Evolutionary conservation across 1,139 yeast genomes (phyloP).

Genomic region (Suhomyces bribrorum): DNA sequence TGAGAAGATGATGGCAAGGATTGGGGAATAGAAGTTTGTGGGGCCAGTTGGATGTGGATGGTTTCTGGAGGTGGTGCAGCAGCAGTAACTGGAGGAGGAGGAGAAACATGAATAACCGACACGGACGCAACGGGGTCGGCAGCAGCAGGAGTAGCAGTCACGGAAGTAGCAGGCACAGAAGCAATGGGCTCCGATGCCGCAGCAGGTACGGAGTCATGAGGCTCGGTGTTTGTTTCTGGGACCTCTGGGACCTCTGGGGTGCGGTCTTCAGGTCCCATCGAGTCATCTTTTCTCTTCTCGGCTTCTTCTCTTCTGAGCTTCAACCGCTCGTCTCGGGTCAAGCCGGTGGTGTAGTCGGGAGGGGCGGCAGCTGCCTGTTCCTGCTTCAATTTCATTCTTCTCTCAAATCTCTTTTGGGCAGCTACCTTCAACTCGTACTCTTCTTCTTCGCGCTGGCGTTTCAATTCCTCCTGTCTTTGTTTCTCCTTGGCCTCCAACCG

Average conservation of each 20-base stretch:
- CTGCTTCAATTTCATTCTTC: conserved; percentile 31
- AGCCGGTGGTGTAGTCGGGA: conserved; percentile 26
- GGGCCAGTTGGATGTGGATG: too few relatives aligned
- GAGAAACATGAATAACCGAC: too few relatives aligned
- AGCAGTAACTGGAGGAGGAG: too few relatives aligned
- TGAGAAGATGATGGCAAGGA: not conserved
- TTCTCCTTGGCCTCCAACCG: conserved; percentile 48
- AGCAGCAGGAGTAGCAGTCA: too few relatives aligned
- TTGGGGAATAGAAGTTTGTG: not conserved
- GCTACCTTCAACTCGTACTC: conserved; percentile 34
- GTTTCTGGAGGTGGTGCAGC: too few relatives aligned
- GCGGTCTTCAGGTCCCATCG: not conserved
- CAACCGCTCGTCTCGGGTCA: conserved; percentile 46
- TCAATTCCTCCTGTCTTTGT: conserved; percentile 41
- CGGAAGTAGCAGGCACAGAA: too few relatives aligned
- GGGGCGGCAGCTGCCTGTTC: conserved; percentile 16
- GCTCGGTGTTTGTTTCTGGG: too few relatives aligned
- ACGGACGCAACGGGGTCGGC: too few relatives aligned
- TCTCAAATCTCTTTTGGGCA: conserved; percentile 40
- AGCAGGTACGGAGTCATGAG: too few relatives aligned
- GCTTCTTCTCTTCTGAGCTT: conserved; percentile 28
- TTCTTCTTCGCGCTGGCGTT: conserved; percentile 30
- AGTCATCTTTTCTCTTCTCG: conserved; percentile 3
- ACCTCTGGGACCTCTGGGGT: not conserved
- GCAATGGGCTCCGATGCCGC: too few relatives aligned